Percentiles rank a stretch among this genome's conserved stretches.
Conservation (phyloP, 805 yeast genomes). For the Kazachstania martiniae region DNA sequence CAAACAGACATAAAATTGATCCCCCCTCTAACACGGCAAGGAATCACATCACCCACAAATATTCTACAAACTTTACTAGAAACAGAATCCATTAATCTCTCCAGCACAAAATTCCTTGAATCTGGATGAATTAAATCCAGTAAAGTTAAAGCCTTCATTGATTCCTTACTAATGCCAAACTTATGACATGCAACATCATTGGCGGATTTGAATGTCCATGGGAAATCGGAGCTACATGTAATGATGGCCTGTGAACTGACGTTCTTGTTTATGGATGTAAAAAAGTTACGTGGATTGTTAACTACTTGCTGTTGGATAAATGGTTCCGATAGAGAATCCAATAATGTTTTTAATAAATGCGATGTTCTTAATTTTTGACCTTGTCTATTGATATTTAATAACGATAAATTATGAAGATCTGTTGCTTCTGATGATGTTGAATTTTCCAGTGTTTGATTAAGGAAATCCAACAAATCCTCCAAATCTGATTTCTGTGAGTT, state of each 20-base stretch:
- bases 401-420: conserved; percentile 20
- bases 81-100: conserved; percentile 22
- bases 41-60: conserved; percentile 73
- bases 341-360: conserved; percentile 14
- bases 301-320: conserved; percentile 21
- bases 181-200: conserved; percentile 80
- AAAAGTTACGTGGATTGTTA: conserved; percentile 35
- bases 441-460: conserved; percentile 20
- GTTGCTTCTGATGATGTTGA: conserved; percentile 17
- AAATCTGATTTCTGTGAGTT: conserved; percentile 17
- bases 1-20: too few species aligned
- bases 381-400: conserved; percentile 19
- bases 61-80: conserved; percentile 24
- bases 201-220: conserved; percentile 72
- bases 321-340: conserved; percentile 23
- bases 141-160: conserved; percentile 49
- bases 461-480: conserved; percentile 12
- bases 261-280: conserved; percentile 61
- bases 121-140: conserved; percentile 70
- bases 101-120: conserved; percentile 54
- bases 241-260: conserved; percentile 71
- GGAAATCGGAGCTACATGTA: conserved; percentile 62
- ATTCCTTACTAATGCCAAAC: conserved; percentile 63
- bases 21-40: too few species aligned
- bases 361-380: conserved; percentile 1